phyloP scores from a whole-genome alignment of 2,329 filamentous ascomycete genomes.

The Teratosphaeria pseudoeucalypti region DNA sequence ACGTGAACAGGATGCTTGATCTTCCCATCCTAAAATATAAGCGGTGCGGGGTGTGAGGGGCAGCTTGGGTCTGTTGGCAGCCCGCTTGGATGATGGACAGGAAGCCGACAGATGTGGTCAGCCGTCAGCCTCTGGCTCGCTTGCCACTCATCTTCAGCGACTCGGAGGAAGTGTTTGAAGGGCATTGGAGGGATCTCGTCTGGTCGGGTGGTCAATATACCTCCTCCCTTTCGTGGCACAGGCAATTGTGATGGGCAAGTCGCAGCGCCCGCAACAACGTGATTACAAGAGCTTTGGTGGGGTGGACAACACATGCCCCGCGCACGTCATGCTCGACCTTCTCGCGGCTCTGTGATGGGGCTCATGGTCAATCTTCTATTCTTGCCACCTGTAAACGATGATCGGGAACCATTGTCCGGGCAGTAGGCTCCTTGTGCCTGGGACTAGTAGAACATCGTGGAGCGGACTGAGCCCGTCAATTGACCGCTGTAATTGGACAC shows the following conservation, averaged over 20 bases:
- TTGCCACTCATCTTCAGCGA: too few relatives aligned
- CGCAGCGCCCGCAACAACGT: background rate
- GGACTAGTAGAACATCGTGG: background rate
- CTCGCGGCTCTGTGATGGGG: background rate
- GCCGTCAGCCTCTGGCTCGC: too few relatives aligned
- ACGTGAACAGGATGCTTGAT: background rate
- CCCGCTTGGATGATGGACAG: too few relatives aligned
- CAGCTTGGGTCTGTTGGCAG: background rate
- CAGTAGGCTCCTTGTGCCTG: background rate
- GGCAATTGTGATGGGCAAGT: background rate
- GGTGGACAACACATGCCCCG: background rate
- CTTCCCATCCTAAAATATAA: background rate
- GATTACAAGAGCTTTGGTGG: background rate
- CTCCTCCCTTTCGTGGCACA: background rate
- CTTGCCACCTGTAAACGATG: background rate
- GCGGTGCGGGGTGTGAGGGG: background rate
- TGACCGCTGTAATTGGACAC: background rate
- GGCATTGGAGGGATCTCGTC: too few relatives aligned
- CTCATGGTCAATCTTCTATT: background rate
- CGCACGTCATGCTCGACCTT: background rate
- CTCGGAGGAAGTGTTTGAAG: too few relatives aligned
- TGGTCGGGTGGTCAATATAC: too few relatives aligned
- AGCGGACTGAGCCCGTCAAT: background rate
- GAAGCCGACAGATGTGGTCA: too few relatives aligned
- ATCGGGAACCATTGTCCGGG: background rate